Conservation (phyloP, 176 grass and related monocot species). For the Musa itinerans region DNA sequence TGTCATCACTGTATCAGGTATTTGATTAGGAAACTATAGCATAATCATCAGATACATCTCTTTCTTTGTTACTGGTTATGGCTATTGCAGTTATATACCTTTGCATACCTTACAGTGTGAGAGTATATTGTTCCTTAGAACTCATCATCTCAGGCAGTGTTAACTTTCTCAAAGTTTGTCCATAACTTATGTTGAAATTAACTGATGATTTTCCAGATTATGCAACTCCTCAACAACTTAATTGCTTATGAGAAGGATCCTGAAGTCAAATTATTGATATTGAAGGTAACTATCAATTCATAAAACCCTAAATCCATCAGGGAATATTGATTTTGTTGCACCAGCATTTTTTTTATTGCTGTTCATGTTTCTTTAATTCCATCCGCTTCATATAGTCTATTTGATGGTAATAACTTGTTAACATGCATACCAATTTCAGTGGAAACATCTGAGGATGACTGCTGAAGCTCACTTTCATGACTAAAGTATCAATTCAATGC, state of each 20-base stretch:
- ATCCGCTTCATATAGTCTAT: background rate
- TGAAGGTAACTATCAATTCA: conserved; percentile 43
- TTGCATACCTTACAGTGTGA: too few species aligned
- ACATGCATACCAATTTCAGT: background rate
- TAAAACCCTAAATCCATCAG: background rate
- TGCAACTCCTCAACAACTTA: conserved; percentile 49
- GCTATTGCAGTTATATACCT: background rate
- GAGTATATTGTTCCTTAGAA: too few species aligned
- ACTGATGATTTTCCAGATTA: conserved; percentile 39
- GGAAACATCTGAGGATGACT: too few species aligned
- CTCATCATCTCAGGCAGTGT: background rate
- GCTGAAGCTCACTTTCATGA: too few species aligned
- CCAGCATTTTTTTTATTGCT: background rate
- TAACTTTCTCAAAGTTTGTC: background rate
- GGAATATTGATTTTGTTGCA: background rate
- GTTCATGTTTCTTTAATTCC: background rate
- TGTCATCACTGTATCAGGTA: too few species aligned
- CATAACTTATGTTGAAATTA: conserved; percentile 4
- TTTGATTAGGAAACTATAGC: too few species aligned
- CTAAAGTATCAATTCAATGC: background rate
- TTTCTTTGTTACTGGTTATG: background rate
- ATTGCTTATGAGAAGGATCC: conserved; percentile 53
- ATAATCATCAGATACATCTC: background rate
- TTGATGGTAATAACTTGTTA: background rate
- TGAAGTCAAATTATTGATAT: conserved; percentile 65